A percentile compares a stretch with the other conserved stretches of the same genome.
These are phyloP conservation scores for Claviceps sp. DNA, from an alignment of 2,329 filamentous ascomycete genomes.

Conservation along the genomic window DNA sequence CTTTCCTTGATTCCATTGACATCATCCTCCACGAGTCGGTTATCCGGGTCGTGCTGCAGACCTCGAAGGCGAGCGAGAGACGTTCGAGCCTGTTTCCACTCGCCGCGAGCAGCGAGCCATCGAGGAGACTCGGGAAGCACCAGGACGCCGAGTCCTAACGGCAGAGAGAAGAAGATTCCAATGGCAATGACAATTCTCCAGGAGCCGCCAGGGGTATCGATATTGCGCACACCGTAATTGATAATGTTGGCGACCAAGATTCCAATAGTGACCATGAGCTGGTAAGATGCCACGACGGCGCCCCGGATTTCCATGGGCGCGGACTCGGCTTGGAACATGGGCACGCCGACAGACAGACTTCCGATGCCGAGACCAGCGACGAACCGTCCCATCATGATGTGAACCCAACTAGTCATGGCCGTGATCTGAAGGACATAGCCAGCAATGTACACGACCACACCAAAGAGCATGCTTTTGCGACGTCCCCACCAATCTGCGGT, in stretches of 20 bases:
- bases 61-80: constrained; percentile 40
- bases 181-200: constrained; percentile 52
- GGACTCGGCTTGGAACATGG: constrained; percentile 54
- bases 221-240: constrained; percentile 36
- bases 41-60: constrained; percentile 30
- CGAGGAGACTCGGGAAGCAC: constrained; percentile 43
- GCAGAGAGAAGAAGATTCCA: constrained; percentile 37
- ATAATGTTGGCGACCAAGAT: constrained; percentile 45
- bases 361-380: constrained; percentile 56
- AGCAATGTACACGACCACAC: constrained; percentile 43
- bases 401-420: constrained; percentile 44
- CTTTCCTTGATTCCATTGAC: constrained; percentile 36
- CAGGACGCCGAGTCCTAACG: constrained; percentile 39
- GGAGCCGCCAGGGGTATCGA: constrained; percentile 28
- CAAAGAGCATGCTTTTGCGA: constrained; percentile 38
- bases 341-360: constrained; percentile 49
- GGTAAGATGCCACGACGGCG: constrained; percentile 54
- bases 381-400: constrained; percentile 52
- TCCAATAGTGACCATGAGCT: constrained; percentile 60
- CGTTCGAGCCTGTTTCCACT: constrained; percentile 34
- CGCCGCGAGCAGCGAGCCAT: constrained; percentile 35
- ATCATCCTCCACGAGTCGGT: constrained; percentile 35
- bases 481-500: constrained; percentile 46
- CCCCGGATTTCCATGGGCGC: constrained; percentile 49
- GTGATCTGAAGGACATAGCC: constrained; percentile 56